phyloP scores from a whole-genome alignment of 148 eudicot genomes.

The Fagopyrum tataricum region DNA sequence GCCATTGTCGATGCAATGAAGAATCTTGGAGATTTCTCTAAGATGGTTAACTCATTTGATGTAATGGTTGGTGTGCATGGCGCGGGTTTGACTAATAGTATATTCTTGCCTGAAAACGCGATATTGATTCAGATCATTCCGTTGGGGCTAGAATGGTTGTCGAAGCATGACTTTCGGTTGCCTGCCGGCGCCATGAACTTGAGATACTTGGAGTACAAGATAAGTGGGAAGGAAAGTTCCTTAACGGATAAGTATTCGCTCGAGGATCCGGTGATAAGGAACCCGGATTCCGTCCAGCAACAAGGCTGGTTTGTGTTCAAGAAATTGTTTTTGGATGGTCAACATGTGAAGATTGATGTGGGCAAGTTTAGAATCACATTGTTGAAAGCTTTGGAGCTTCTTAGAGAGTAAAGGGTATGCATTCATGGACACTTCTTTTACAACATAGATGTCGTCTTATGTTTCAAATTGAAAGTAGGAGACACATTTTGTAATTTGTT shows the following conservation, averaged over 20 bases:
- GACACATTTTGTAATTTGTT: not conserved
- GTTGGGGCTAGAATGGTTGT: conserved; percentile 19
- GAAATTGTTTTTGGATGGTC: conserved; percentile 27
- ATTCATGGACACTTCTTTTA: not conserved
- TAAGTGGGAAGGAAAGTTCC: conserved; percentile 29
- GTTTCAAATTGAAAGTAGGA: not conserved
- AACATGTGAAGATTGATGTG: conserved; percentile 37
- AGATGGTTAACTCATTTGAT: conserved; percentile 18
- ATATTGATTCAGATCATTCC: conserved; percentile 20
- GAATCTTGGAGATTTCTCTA: conserved; percentile 15
- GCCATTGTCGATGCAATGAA: conserved; percentile 18
- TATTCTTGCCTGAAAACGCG: conserved; percentile 23
- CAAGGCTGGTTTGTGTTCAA: conserved; percentile 26
- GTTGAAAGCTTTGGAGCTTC: conserved; percentile 31
- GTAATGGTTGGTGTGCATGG: conserved; percentile 26
- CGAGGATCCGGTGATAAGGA: conserved; percentile 24
- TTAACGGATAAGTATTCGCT: conserved; percentile 21
- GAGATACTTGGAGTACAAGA: conserved; percentile 35
- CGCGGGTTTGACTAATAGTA: conserved; percentile 22
- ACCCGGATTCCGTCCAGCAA: conserved; percentile 16
- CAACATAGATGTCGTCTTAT: not conserved
- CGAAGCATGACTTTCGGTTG: conserved; percentile 19
- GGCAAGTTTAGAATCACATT: conserved; percentile 29
- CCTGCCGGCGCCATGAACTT: conserved; percentile 34
- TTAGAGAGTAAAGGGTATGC: conserved; percentile 4